Evolutionary conservation across 2,329 filamentous ascomycete species (phyloP), one percentile per base, ranked within the genome.

Genomic region (Endothia cerciana): DNA sequence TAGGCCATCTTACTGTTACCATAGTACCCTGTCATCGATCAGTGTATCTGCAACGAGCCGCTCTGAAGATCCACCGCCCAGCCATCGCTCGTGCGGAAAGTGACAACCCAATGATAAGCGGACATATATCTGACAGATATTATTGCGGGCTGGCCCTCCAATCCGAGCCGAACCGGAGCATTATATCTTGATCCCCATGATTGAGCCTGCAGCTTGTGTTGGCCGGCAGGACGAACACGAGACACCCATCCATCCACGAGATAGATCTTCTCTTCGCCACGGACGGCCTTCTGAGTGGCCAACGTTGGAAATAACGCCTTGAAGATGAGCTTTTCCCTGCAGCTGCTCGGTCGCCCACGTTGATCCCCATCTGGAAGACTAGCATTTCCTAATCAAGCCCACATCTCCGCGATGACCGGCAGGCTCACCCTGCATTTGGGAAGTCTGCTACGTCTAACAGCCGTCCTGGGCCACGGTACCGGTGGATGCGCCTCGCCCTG

Each of bases 121-220:
- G 28, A 33, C 41, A 8, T 60, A 47, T 60, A 60, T 47, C 7
- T 13, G 58, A 8, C 19, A 30, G 41, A 25, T 36, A 22, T 11
- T 65, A 67, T 67, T 38, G 59, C 45, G 41, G 65, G 28, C 51
- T 57, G 45, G 15, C 28, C 33, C 38, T 22, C 55, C 61, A 51
- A 56, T 22, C 19, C 47, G 40, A 58, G 38, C 4, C 30, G 33
- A 36, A 51, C 13, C 28, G 47, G 25, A 51, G 47, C 25, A 61
- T n/a, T 36, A 59, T 59, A 58, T 51, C 55, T 59, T 25, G 28
- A 30, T 49, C 40, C 49, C 47, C 40, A 30, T 41, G 19, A 49
- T 40, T 57, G 33, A 49, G 22, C 22, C 25, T 49, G 40, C 57
- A 60, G 47, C 33, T 40, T 38, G 28, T 62, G 38, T 41, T 64